A percentile compares a stretch with the other conserved stretches of the same genome.
phyloP scores from a whole-genome alignment of 169 alveolate genomes.

The Pseudocohnilembus persalinus region DNA sequence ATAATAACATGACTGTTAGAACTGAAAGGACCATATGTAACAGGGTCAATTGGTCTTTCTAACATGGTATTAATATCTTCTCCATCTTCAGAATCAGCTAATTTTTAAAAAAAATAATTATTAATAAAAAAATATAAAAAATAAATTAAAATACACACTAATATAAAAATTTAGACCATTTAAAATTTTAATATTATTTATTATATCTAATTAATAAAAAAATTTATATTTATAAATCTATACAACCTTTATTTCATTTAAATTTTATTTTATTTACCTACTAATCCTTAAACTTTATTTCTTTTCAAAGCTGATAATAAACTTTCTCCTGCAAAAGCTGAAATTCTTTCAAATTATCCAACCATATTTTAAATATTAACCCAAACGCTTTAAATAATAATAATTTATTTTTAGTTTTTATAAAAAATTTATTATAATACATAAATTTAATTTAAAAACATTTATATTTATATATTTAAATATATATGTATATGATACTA shows the following conservation, averaged over 20 bases:
- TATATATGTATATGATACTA: neutral
- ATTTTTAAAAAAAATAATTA: neutral
- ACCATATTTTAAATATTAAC: conserved; percentile 26
- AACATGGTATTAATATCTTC: conserved; percentile 44
- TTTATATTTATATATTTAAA: neutral
- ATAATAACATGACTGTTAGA: conserved; percentile 26
- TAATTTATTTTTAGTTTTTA: neutral
- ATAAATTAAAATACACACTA: neutral
- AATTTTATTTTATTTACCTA: conserved; percentile 13
- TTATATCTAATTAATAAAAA: neutral
- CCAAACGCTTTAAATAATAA: conserved; percentile 16
- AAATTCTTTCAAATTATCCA: conserved; percentile 50
- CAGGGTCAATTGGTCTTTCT: conserved; percentile 42
- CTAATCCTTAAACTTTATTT: conserved; percentile 25
- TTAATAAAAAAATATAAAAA: neutral
- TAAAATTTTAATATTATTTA: neutral
- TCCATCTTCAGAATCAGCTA: conserved; percentile 47
- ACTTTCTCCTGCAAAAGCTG: conserved; percentile 49
- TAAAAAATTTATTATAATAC: neutral
- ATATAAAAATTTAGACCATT: neutral
- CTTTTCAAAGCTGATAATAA: conserved; percentile 40
- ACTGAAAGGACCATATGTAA: conserved; percentile 43
- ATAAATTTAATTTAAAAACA: too few relatives aligned
- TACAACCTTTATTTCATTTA: neutral
- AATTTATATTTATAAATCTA: neutral